Percentiles rank a stretch among this genome's conserved stretches.
Evolutionary conservation across 495 filamentous ascomycete genomes (phyloP).

Genomic region (Hyaloscypha finlandica): DNA sequence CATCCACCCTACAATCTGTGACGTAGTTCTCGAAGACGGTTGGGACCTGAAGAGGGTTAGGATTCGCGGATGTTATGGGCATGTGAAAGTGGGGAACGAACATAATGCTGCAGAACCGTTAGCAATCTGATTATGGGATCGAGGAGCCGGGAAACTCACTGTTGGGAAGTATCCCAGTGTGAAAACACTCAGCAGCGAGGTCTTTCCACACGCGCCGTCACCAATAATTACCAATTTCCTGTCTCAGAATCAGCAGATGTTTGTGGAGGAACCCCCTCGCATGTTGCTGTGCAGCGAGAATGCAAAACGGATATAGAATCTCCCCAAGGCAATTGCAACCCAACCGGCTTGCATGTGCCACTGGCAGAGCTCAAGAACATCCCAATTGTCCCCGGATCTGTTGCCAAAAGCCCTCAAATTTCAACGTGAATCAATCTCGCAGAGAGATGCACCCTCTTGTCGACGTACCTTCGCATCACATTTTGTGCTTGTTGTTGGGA

Average conservation of each 20-base stretch:
- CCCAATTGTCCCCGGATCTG: neutral
- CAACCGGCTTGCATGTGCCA: slow-evolving; percentile 3
- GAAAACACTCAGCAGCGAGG: slow-evolving; percentile 95
- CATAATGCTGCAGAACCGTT: slow-evolving; percentile 61
- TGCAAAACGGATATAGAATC: neutral
- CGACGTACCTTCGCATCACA: slow-evolving; percentile 70
- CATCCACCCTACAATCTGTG: slow-evolving; percentile 97
- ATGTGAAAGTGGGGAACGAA: slow-evolving; percentile 46
- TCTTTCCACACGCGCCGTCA: slow-evolving; percentile 98
- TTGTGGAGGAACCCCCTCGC: neutral
- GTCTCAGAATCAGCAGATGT: slow-evolving; percentile 1
- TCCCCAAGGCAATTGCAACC: neutral
- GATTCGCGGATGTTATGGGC: neutral
- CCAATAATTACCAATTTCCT: slow-evolving; percentile 99
- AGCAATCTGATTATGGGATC: slow-evolving; percentile 22
- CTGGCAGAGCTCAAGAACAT: neutral
- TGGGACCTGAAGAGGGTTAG: slow-evolving; percentile 64
- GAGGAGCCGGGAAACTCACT: slow-evolving; percentile 49
- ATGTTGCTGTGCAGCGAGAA: neutral
- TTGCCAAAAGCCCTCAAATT: neutral
- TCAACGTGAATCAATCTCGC: neutral
- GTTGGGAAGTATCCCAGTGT: slow-evolving; percentile 98
- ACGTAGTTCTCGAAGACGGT: slow-evolving; percentile 99
- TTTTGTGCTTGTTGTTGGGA: slow-evolving; percentile 61
- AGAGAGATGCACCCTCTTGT: neutral